Evolutionary conservation across 2,329 filamentous ascomycete species (phyloP), one percentile per base, ranked within the genome.

Genomic region (Fusarium virguliforme): DNA sequence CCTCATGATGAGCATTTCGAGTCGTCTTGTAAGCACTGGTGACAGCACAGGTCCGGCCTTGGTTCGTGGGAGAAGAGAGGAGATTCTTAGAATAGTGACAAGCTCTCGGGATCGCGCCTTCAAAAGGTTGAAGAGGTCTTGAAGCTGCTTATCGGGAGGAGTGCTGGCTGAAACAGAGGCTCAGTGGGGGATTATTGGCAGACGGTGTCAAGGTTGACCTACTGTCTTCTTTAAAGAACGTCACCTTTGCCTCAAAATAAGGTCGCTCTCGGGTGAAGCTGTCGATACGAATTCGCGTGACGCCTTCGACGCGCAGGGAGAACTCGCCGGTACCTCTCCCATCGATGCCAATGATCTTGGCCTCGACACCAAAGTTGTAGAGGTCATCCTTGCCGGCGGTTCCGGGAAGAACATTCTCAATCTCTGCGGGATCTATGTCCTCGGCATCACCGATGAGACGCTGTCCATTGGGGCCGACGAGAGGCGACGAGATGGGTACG

Each of bases 101-200:
- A 98, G 89, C 80, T 98, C 95, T 67, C 93, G 88, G 6, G 95
- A 97, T 48, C 95, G 85, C 64, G 92, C 88, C 83, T 97, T 97
- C 64, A 99, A 86, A 62, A 93, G 89, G 53, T 88, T 86, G 79
- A 98, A 98, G 26, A 92, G 84, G 41, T 91, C 89, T 68, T 90
- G 87, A 13, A 92, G 85, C 69, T 91, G 88, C 53, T 88, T 82
- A 71, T 95, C 90, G 62, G 77, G 64, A 18, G 77, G 62, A 7
- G 55, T 65, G 37, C 77, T 75, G 40, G 74, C 81, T 82, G 54
- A 8, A 15, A 46, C 28, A 57, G 34, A 38, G 32, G 10, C 53
- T 75, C 50, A 71, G 63, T 18, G 64, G 10, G 10, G 62, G 55
- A 15, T 64, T 15, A 28, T 68, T 30, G 6, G 40, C 18, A 8